These are phyloP conservation scores for Colletotrichum sp. DNA, from an alignment of 2,329 filamentous ascomycete species.

Conservation along the genomic window DNA sequence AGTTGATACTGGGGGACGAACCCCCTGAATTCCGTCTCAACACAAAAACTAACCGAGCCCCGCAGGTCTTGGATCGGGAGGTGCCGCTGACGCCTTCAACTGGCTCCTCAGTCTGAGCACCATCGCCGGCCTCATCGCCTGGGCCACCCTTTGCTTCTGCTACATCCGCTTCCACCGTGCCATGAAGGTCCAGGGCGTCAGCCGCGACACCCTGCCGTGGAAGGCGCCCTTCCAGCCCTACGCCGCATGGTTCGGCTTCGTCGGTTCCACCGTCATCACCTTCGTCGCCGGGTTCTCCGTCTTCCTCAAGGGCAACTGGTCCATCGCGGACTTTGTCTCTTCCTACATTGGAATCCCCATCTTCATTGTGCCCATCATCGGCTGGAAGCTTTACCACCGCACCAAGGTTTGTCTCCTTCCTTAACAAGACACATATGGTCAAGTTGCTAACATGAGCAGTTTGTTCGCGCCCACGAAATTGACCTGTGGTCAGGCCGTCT, in stretches of 20 bases:
- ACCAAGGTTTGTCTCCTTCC: neutral
- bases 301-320: conserved; percentile 66
- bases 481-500: conserved; percentile 31
- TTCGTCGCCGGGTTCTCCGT: conserved; percentile 66
- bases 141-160: conserved; percentile 47
- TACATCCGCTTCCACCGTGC: conserved; percentile 47
- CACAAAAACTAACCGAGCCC: conserved; percentile 48
- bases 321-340: conserved; percentile 61
- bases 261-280: conserved; percentile 48
- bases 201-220: conserved; percentile 42
- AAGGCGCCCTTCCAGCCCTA: conserved; percentile 48
- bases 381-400: conserved; percentile 39
- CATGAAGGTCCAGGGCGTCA: conserved; percentile 43
- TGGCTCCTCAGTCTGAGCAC: conserved; percentile 54
- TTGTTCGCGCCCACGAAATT: conserved; percentile 26
- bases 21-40: conserved; percentile 56
- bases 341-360: conserved; percentile 70
- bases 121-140: conserved; percentile 47
- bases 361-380: conserved; percentile 52
- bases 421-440: neutral
- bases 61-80: conserved; percentile 44
- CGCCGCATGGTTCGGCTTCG: conserved; percentile 46
- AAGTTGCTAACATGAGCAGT: conserved; percentile 10
- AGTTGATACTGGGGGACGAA: conserved; percentile 27
- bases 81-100: conserved; percentile 49